Evolutionary conservation across 805 yeast genomes (phyloP).

Genomic region (Pichia rugopelliculosa): DNA sequence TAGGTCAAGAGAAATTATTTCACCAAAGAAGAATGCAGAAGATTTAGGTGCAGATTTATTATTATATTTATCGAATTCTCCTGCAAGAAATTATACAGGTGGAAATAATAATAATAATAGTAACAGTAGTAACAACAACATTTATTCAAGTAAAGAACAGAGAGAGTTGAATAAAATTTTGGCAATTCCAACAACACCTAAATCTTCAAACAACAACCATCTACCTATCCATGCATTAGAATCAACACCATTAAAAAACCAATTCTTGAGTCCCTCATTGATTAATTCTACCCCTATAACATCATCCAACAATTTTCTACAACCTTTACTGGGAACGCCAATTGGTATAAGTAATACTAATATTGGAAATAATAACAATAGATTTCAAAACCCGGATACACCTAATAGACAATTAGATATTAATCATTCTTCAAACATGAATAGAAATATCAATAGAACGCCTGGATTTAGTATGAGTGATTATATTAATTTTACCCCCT

Average conservation of each 20-base stretch:
- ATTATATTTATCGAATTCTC: slow-evolving; percentile 78
- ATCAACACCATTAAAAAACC: slow-evolving; percentile 22
- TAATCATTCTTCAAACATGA: not conserved
- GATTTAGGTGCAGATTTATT: slow-evolving; percentile 76
- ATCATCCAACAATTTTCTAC: slow-evolving; percentile 1
- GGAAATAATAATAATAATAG: slow-evolving; percentile 11
- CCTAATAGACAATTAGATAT: slow-evolving; percentile 15
- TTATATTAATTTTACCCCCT: slow-evolving; percentile 74
- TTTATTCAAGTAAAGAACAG: slow-evolving; percentile 8
- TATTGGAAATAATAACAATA: not conserved
- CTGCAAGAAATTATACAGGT: slow-evolving; percentile 29
- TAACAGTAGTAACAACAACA: slow-evolving; percentile 3
- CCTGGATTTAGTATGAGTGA: slow-evolving; percentile 79
- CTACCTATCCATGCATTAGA: slow-evolving; percentile 17
- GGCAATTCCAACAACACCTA: slow-evolving; percentile 26
- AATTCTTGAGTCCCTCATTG: not conserved
- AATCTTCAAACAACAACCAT: slow-evolving; percentile 12
- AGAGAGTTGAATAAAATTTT: not conserved
- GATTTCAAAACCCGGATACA: slow-evolving; percentile 28
- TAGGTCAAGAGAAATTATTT: slow-evolving; percentile 19
- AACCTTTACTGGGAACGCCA: slow-evolving; percentile 16
- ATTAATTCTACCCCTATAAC: not conserved
- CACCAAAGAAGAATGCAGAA: slow-evolving; percentile 23
- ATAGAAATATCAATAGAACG: slow-evolving; percentile 32
- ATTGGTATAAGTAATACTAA: slow-evolving; percentile 3